Percentiles rank a stretch among this genome's conserved stretches.
These are phyloP conservation scores for Paecilomyces sp. DNA, from an alignment of 2,329 filamentous ascomycete species.

Conservation along the genomic window DNA sequence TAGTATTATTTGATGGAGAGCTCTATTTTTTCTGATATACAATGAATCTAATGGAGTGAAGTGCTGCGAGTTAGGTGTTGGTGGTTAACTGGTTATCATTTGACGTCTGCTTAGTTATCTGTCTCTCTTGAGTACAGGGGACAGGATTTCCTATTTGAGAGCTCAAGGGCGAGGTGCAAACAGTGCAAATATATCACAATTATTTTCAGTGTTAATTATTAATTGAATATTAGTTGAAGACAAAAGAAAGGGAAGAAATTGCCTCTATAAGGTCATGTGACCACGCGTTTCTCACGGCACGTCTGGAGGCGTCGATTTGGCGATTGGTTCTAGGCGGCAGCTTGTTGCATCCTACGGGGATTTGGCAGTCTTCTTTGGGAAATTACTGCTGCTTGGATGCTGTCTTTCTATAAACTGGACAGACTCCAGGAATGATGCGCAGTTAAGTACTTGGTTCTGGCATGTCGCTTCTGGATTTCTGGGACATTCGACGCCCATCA, in stretches of 20 bases:
- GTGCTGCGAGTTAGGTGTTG: too few species aligned
- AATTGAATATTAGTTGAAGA: not conserved
- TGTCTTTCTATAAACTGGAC: not conserved
- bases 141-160: not conserved
- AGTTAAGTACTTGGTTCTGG: slow-evolving; percentile 4
- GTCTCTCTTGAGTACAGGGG: not conserved
- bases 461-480: slow-evolving; percentile 31
- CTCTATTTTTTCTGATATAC: too few species aligned
- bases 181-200: slow-evolving; percentile 7
- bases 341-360: not conserved
- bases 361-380: not conserved
- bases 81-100: not conserved
- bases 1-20: not conserved
- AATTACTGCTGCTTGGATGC: not conserved
- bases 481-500: slow-evolving; percentile 23
- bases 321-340: slow-evolving; percentile 7
- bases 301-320: not conserved
- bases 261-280: slow-evolving; percentile 8
- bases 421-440: not conserved
- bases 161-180: slow-evolving; percentile 8
- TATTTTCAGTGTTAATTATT: too few species aligned
- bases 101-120: not conserved
- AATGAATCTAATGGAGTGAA: too few species aligned
- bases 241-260: not conserved
- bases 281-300: slow-evolving; percentile 8